Evolutionary conservation across 2,329 filamentous ascomycete species (phyloP).

Genomic region (Sordariomycetes sp.): DNA sequence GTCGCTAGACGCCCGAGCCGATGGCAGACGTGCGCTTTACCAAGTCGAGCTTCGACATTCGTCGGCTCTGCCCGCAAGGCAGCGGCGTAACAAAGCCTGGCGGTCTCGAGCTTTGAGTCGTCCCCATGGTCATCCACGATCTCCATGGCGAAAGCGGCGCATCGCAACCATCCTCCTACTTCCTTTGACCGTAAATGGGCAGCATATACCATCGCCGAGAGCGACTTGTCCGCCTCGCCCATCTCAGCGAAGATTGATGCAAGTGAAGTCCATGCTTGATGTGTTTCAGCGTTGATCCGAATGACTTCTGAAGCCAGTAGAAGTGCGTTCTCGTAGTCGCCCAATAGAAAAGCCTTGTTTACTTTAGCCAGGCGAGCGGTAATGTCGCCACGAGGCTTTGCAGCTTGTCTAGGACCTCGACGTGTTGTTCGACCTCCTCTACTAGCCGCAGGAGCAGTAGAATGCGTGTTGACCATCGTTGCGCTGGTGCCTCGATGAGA

Average conservation of each 20-base stretch:
- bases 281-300: constrained; percentile 58
- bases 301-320: constrained; percentile 54
- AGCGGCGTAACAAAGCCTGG: constrained; percentile 49
- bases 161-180: constrained; percentile 47
- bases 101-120: constrained; percentile 39
- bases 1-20: constrained; percentile 43
- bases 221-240: constrained; percentile 45
- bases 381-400: constrained; percentile 63
- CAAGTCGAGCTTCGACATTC: constrained; percentile 47
- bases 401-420: constrained; percentile 47
- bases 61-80: constrained; percentile 49
- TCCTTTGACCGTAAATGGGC: constrained; percentile 55
- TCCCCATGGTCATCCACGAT: constrained; percentile 34
- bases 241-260: constrained; percentile 53
- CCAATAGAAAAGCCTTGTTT: constrained; percentile 56
- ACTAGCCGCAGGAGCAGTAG: background rate
- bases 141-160: constrained; percentile 47
- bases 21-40: constrained; percentile 49
- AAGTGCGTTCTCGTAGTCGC: constrained; percentile 50
- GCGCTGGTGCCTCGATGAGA: constrained; percentile 21
- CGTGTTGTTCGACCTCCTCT: constrained; percentile 5
- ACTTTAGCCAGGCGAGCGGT: constrained; percentile 58
- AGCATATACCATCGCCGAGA: constrained; percentile 52
- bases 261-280: constrained; percentile 55
- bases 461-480: background rate